Evolutionary conservation across 768 basidiomycete species (phyloP).

Genomic region (Trametes sanguinea): DNA sequence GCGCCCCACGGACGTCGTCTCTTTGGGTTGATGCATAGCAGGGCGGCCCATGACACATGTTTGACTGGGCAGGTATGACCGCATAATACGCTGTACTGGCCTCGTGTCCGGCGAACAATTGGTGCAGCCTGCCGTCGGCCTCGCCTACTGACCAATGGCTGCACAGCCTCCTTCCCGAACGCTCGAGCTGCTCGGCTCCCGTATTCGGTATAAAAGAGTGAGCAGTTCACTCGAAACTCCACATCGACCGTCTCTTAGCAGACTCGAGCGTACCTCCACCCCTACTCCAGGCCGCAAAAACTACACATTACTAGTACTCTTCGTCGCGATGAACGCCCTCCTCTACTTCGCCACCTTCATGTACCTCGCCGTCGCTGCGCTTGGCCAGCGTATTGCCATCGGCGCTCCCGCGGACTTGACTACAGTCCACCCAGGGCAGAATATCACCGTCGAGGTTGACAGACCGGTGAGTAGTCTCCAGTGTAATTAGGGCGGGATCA

Average conservation of each 20-base stretch:
- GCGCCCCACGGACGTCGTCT: background rate
- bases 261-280: background rate
- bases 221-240: background rate
- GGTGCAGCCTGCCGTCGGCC: conserved; percentile 13
- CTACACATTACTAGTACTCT: background rate
- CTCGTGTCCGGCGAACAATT: conserved; percentile 8
- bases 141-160: background rate
- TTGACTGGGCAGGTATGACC: background rate
- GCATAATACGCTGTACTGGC: background rate
- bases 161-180: conserved; percentile 12
- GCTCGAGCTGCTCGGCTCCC: background rate
- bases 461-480: conserved; percentile 34
- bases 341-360: conserved; percentile 24
- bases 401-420: conserved; percentile 30
- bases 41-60: background rate
- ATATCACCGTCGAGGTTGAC: conserved; percentile 38
- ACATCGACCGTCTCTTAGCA: conserved; percentile 8
- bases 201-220: conserved; percentile 1
- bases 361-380: conserved; percentile 23
- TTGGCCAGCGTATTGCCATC: conserved; percentile 38
- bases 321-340: conserved; percentile 2
- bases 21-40: background rate
- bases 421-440: conserved; percentile 29
- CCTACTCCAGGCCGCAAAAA: background rate
- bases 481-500: background rate